These are phyloP conservation scores for Cryphonectria naterciae DNA, from an alignment of 2,329 filamentous ascomycete genomes.

Conservation along the genomic window DNA sequence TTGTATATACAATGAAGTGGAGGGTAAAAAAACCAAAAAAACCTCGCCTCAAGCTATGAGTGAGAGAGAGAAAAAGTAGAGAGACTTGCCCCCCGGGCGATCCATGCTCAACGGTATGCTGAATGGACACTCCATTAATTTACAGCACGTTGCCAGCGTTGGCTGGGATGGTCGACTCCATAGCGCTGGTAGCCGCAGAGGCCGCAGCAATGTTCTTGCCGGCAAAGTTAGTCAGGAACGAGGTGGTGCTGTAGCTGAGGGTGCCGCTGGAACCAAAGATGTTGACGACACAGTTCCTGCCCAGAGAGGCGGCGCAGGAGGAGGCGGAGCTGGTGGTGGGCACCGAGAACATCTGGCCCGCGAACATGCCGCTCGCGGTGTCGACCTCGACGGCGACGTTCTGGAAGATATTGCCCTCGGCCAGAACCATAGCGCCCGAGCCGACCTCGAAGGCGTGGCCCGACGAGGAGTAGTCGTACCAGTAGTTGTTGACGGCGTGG, in stretches of 20 bases:
- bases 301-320: slow-evolving; percentile 49
- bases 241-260: slow-evolving; percentile 22
- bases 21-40: background rate
- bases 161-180: slow-evolving; percentile 21
- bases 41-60: background rate
- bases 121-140: background rate
- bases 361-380: slow-evolving; percentile 26
- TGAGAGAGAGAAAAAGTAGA: background rate
- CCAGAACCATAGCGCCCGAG: slow-evolving; percentile 49
- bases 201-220: slow-evolving; percentile 30
- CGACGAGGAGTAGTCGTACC: slow-evolving; percentile 48
- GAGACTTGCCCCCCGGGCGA: background rate
- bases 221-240: slow-evolving; percentile 29
- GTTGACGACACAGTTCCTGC: slow-evolving; percentile 56
- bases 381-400: slow-evolving; percentile 52
- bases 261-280: slow-evolving; percentile 30
- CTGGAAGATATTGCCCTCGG: slow-evolving; percentile 63
- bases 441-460: slow-evolving; percentile 61
- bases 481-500: slow-evolving; percentile 68
- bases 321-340: slow-evolving; percentile 38
- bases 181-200: slow-evolving; percentile 16
- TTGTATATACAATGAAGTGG: background rate
- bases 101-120: background rate
- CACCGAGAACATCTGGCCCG: slow-evolving; percentile 33
- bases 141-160: slow-evolving; percentile 26